These are phyloP conservation scores for Meyerozyma athensensis DNA, from an alignment of 1,139 yeast genomes.

Conservation along the genomic window DNA sequence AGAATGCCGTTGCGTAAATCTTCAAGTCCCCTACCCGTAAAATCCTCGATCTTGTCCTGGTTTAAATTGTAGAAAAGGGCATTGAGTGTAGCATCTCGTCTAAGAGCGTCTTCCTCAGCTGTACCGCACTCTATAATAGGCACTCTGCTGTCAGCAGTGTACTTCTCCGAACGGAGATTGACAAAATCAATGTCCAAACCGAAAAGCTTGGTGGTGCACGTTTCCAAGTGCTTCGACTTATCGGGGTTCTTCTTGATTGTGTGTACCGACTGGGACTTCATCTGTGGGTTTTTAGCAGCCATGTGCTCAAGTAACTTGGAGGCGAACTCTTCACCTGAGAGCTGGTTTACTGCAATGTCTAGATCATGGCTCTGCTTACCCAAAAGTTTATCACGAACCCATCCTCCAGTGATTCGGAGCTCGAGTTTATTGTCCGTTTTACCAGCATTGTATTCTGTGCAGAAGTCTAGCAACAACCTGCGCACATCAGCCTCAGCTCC, in stretches of 20 bases:
- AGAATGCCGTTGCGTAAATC: slow-evolving; percentile 69
- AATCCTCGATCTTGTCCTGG: slow-evolving; percentile 70
- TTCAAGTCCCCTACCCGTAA: slow-evolving; percentile 66
- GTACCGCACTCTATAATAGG: slow-evolving; percentile 81
- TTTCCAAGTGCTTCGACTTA: slow-evolving; percentile 91
- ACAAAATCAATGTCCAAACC: slow-evolving; percentile 89
- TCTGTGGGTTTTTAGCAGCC: slow-evolving; percentile 33
- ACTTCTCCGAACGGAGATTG: slow-evolving; percentile 81
- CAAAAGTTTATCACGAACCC: slow-evolving; percentile 94
- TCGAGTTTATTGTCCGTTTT: slow-evolving; percentile 23
- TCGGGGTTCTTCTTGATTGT: slow-evolving; percentile 91
- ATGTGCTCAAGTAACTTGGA: slow-evolving; percentile 55
- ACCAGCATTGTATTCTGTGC: slow-evolving; percentile 28
- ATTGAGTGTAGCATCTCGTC: slow-evolving; percentile 92
- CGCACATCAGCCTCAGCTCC: slow-evolving; percentile 44
- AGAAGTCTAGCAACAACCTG: slow-evolving; percentile 41
- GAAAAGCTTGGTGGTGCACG: slow-evolving; percentile 84
- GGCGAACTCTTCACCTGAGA: slow-evolving; percentile 88
- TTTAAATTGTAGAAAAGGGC: slow-evolving; percentile 84
- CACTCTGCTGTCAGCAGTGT: slow-evolving; percentile 75
- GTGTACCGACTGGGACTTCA: slow-evolving; percentile 54
- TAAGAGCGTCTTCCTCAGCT: slow-evolving; percentile 82
- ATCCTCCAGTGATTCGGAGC: slow-evolving; percentile 91
- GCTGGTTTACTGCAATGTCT: slow-evolving; percentile 81
- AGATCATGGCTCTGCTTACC: slow-evolving; percentile 79